Conservation (phyloP, 345 rosid genomes). For the Citropsis articulata region DNA sequence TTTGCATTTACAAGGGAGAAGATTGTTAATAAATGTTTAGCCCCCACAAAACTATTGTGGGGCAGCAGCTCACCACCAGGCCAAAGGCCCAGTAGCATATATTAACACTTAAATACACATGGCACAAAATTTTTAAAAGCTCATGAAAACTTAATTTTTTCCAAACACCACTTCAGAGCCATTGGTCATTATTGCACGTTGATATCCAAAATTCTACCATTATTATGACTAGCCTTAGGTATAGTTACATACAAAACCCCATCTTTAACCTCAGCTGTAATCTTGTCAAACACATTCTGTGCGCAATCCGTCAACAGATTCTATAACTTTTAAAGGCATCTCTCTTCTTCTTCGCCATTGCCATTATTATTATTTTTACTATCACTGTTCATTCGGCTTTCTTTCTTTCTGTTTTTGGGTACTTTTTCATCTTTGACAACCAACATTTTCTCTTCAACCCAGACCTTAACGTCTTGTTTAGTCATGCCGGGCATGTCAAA, state of each 20-base stretch:
- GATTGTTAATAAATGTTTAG: too few relatives aligned
- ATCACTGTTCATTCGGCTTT: not conserved
- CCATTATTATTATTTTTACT: not conserved
- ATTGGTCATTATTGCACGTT: conserved; percentile 20
- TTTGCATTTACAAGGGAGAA: too few relatives aligned
- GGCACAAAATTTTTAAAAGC: too few relatives aligned
- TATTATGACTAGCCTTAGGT: conserved; percentile 35
- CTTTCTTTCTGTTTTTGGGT: conserved; percentile 35
- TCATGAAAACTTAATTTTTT: too few relatives aligned
- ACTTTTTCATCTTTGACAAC: conserved; percentile 56
- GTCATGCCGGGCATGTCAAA: conserved; percentile 77
- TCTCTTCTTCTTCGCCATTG: conserved; percentile 8
- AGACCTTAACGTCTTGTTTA: conserved; percentile 56
- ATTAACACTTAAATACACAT: too few relatives aligned
- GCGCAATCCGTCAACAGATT: too few relatives aligned
- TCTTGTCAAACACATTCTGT: conserved; percentile 47
- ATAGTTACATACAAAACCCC: conserved; percentile 55
- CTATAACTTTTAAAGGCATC: too few relatives aligned
- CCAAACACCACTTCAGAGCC: not conserved
- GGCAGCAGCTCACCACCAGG: too few relatives aligned
- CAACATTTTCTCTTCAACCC: conserved; percentile 61
- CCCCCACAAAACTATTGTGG: too few relatives aligned
- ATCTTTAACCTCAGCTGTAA: conserved; percentile 60
- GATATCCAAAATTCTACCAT: conserved; percentile 31
- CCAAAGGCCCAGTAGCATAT: too few relatives aligned